Conservation (phyloP, 192 early-diverging fungal species). For the Dispira simplex region DNA sequence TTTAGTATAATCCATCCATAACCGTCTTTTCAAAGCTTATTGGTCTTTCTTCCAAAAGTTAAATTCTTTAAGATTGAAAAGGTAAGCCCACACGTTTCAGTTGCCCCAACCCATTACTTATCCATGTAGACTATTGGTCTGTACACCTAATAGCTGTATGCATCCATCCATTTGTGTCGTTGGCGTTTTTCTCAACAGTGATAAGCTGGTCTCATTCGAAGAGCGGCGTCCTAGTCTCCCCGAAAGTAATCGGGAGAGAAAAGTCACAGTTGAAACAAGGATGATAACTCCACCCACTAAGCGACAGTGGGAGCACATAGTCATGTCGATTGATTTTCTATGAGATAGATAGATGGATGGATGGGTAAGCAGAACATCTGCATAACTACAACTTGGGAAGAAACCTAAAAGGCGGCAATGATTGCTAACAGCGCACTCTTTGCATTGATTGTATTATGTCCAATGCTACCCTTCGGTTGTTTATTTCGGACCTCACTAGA, state of each 20-base stretch:
- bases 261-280: too few species aligned
- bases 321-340: too few species aligned
- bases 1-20: too few species aligned
- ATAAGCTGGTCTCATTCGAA: too few species aligned
- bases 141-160: not conserved
- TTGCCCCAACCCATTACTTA: not conserved
- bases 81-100: not conserved
- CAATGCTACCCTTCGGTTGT: not conserved
- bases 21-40: conserved; percentile 12
- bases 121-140: not conserved
- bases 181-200: too few species aligned
- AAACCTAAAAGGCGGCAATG: not conserved
- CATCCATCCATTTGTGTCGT: too few species aligned
- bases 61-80: conserved; percentile 12
- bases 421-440: not conserved
- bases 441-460: not conserved
- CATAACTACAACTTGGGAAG: not conserved
- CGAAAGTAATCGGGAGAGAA: too few species aligned
- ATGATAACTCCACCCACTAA: too few species aligned
- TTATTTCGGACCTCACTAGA: not conserved
- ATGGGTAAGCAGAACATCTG: not conserved
- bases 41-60: conserved; percentile 7
- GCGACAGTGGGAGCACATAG: too few species aligned
- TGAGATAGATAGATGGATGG: not conserved
- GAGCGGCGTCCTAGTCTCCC: too few species aligned